A percentile compares a stretch with the other conserved stretches of the same genome.
Conservation (phyloP, 345 rosid genomes). For the Aquilaria malaccensis region DNA sequence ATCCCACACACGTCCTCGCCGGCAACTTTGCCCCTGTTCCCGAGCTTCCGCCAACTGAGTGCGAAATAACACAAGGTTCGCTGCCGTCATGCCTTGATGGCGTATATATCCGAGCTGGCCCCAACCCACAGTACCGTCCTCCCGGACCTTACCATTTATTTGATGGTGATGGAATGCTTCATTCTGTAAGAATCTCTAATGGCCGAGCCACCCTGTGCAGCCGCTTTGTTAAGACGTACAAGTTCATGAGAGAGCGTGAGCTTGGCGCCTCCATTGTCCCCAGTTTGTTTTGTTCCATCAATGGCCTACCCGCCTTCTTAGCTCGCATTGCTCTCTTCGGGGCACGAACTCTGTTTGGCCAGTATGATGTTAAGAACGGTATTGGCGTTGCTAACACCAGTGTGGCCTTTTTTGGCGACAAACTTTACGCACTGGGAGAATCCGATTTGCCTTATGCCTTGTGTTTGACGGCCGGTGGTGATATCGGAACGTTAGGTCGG, state of each 20-base stretch:
- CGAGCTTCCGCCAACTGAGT: slow-evolving; percentile 55
- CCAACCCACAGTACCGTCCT: slow-evolving; percentile 62
- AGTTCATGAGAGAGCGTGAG: slow-evolving; percentile 31
- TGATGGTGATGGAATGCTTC: slow-evolving; percentile 69
- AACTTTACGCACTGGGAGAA: slow-evolving; percentile 46
- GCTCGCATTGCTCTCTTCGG: slow-evolving; percentile 40
- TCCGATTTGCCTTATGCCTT: slow-evolving; percentile 51
- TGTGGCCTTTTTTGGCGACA: slow-evolving; percentile 35
- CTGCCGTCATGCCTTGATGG: slow-evolving; percentile 53
- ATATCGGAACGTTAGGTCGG: slow-evolving; percentile 37
- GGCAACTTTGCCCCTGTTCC: slow-evolving; percentile 54
- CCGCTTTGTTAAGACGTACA: slow-evolving; percentile 47
- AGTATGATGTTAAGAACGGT: slow-evolving; percentile 41
- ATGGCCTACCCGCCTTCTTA: slow-evolving; percentile 40
- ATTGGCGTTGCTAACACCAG: slow-evolving; percentile 52
- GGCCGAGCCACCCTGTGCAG: slow-evolving; percentile 42
- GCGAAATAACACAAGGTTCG: slow-evolving; percentile 40
- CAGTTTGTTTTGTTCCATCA: slow-evolving; percentile 44
- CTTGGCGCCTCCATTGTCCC: slow-evolving; percentile 43
- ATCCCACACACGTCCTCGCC: slow-evolving; percentile 41
- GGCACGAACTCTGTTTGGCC: slow-evolving; percentile 33
- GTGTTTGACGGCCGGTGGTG: slow-evolving; percentile 33
- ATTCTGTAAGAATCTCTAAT: slow-evolving; percentile 31
- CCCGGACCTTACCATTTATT: slow-evolving; percentile 60
- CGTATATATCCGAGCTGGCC: slow-evolving; percentile 64